Conservation (phyloP, 108 stramenopile genomes). For the Licmophora abbreviata region DNA sequence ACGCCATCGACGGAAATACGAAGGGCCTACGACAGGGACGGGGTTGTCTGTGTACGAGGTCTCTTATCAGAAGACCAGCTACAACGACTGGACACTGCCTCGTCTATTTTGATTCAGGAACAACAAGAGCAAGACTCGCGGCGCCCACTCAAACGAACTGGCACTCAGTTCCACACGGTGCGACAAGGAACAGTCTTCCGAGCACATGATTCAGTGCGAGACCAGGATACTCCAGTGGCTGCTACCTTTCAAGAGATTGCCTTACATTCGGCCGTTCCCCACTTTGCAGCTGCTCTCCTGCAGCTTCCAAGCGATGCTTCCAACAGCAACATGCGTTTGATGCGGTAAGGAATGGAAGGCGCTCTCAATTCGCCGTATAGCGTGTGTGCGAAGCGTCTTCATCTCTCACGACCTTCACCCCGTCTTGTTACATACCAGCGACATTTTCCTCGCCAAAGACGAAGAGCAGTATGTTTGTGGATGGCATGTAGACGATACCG, state of each 20-base stretch:
- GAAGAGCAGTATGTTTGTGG: constrained; percentile 67
- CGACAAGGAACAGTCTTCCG: constrained; percentile 51
- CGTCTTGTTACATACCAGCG: too few species aligned
- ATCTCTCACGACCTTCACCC: too few species aligned
- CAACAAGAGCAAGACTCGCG: constrained; percentile 10
- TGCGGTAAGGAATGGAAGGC: background rate
- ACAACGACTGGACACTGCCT: constrained; percentile 19
- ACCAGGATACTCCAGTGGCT: background rate
- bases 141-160: constrained; percentile 5
- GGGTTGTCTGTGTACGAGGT: constrained; percentile 57
- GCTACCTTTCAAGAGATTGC: constrained; percentile 29
- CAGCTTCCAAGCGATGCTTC: too few species aligned
- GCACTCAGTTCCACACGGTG: constrained; percentile 57
- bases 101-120: constrained; percentile 12
- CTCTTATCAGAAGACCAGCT: constrained; percentile 22
- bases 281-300: constrained; percentile 21
- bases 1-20: constrained; percentile 15
- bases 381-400: constrained; percentile 22
- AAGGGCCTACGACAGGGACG: constrained; percentile 32
- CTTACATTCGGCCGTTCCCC: constrained; percentile 22
- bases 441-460: constrained; percentile 67
- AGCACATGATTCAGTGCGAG: constrained; percentile 4
- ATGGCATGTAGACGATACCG: constrained; percentile 77
- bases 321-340: background rate
- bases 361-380: background rate